These are phyloP conservation scores for Lachancea cidri DNA, from an alignment of 805 yeast genomes.

Conservation along the genomic window DNA sequence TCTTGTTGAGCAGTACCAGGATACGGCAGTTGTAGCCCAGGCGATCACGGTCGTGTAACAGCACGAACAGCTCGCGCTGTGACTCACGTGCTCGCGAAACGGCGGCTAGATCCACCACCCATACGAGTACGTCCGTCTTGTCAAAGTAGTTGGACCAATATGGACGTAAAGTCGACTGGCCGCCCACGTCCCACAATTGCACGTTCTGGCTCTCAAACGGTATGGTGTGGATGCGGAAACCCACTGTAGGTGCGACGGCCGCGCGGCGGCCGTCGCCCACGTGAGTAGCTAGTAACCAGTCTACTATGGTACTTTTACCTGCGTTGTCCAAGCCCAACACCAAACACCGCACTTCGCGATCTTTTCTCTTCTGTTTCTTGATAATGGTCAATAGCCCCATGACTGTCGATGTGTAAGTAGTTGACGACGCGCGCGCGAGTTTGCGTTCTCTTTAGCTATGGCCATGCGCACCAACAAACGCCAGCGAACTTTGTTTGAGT, in stretches of 20 bases:
- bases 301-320: slow-evolving; percentile 84
- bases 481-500: slow-evolving; percentile 25
- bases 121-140: slow-evolving; percentile 66
- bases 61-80: slow-evolving; percentile 54
- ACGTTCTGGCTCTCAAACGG: slow-evolving; percentile 40
- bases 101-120: slow-evolving; percentile 75
- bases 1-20: slow-evolving; percentile 68
- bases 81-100: slow-evolving; percentile 61
- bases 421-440: background rate
- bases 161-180: slow-evolving; percentile 74
- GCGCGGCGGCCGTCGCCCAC: slow-evolving; percentile 16
- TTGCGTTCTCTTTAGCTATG: background rate
- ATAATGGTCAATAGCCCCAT: slow-evolving; percentile 85
- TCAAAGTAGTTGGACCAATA: slow-evolving; percentile 95
- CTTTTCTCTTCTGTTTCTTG: slow-evolving; percentile 76
- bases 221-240: slow-evolving; percentile 72
- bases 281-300: slow-evolving; percentile 16
- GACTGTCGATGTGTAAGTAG: background rate
- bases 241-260: slow-evolving; percentile 83
- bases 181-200: slow-evolving; percentile 88
- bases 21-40: slow-evolving; percentile 51
- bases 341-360: slow-evolving; percentile 66
- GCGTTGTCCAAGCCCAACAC: slow-evolving; percentile 85
- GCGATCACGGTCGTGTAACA: slow-evolving; percentile 63
- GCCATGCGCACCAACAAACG: slow-evolving; percentile 13